Evolutionary conservation across 2,329 filamentous ascomycete species (phyloP), one percentile per base, ranked within the genome.

Genomic region (Arthrobotrys sinensis): DNA sequence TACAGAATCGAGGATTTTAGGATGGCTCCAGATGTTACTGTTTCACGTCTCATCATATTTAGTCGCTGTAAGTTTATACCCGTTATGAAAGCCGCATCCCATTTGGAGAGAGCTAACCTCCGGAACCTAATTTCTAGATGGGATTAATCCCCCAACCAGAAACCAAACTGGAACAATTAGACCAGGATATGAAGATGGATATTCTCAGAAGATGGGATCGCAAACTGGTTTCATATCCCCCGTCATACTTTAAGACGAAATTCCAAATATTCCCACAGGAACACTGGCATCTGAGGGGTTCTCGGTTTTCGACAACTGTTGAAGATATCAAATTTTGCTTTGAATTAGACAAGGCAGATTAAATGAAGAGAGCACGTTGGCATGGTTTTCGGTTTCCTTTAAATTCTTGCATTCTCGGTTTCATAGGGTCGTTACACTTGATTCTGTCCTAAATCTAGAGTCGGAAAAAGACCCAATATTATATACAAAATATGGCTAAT

Each of bases 31-130:
- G 16, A 43, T 73, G 19, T n/a, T 73, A 5, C 50, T 73, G 1
- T 66, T 66, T 32, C 60, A 73, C 28, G 16, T 73, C 6, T 73
- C 60, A 21, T 34, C n/a, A 12, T 73, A 73, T 46, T 40, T 66
- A 21, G 60, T 66, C 40, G 19, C 48, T 12, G 38, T 66, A 40
- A 66, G 57, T 55, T 3, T 28, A 34, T 28, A 11, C 4, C 34
- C 2, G 24, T 10, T 3, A 32, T 45, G 7, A 28, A 14, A n/a
- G 1, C 34, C 10, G 12, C 32, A 1, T 60, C 21, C 12, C 2
- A 12, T 48, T 24, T 12, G 16, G 4, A 36, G n/a, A 28, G 24
- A 55, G n/a, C 11, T 52, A n/a, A 32, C 19, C 16, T 7, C 24
- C 24, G 7, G 32, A 11, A 16, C 16, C 40, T 50, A 10, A 14